A percentile compares a stretch with the other conserved stretches of the same genome.
These are phyloP conservation scores for Betula pendula DNA, from an alignment of 306 rosid species.

Conservation along the genomic window DNA sequence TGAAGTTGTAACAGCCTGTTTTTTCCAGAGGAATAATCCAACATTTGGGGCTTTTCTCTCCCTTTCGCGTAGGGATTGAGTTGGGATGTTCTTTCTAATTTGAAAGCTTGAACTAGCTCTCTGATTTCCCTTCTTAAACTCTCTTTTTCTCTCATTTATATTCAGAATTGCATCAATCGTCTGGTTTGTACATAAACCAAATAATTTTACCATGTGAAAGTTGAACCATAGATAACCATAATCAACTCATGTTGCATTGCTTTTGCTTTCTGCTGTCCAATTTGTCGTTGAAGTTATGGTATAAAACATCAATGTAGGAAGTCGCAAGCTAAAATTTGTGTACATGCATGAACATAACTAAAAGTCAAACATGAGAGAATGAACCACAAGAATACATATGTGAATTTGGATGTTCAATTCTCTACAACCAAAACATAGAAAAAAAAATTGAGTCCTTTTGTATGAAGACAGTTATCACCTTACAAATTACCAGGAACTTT, in stretches of 20 bases:
- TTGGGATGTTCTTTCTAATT: too few species aligned
- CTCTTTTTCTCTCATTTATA: too few species aligned
- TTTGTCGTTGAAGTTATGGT: background rate
- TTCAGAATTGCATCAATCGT: background rate
- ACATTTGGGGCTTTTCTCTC: too few species aligned
- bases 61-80: too few species aligned
- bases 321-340: background rate
- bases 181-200: background rate
- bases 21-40: too few species aligned
- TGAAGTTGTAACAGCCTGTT: too few species aligned
- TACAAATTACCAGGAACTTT: constrained; percentile 53
- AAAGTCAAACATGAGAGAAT: background rate
- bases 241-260: background rate
- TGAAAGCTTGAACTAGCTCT: too few species aligned
- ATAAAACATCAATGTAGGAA: background rate
- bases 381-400: background rate
- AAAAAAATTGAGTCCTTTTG: constrained; percentile 24
- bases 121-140: too few species aligned
- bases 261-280: background rate
- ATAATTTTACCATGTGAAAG: background rate
- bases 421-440: constrained; percentile 27
- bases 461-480: constrained; percentile 44
- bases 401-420: constrained; percentile 15
- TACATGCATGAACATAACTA: background rate
- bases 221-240: background rate